Percentiles rank a stretch among this genome's conserved stretches.
Evolutionary conservation across 768 basidiomycete species (phyloP).

Genomic region (Kwoniella dejecticola): DNA sequence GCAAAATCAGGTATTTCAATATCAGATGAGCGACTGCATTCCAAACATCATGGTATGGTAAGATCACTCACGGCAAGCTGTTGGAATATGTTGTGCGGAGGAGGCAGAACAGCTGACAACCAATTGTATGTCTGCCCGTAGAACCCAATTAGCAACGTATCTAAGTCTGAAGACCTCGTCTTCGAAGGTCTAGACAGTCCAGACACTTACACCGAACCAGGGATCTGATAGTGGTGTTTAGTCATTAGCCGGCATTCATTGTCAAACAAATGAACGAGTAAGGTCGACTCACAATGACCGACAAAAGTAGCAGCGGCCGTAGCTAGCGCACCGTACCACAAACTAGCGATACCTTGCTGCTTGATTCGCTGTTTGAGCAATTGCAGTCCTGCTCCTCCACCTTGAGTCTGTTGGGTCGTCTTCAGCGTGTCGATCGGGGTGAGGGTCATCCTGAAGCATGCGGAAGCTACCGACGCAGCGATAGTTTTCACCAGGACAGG

Average conservation of each 20-base stretch:
- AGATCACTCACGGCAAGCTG: conserved; percentile 60
- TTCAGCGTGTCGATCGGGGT: conserved; percentile 93
- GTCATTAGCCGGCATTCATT: background rate
- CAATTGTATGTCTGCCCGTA: conserved; percentile 82
- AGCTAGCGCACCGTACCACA: conserved; percentile 90
- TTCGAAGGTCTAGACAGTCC: background rate
- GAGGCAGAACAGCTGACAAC: conserved; percentile 67
- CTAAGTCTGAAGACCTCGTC: conserved; percentile 10
- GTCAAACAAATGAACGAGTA: background rate
- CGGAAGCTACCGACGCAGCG: conserved; percentile 76
- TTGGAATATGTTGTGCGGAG: conserved; percentile 61
- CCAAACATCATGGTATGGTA: too few species aligned
- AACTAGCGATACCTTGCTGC: conserved; percentile 70
- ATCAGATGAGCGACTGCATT: too few species aligned
- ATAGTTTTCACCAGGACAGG: conserved; percentile 75
- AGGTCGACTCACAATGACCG: conserved; percentile 68
- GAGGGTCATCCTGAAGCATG: conserved; percentile 83
- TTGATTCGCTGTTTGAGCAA: conserved; percentile 71
- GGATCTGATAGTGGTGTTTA: conserved; percentile 40
- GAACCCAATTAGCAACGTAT: too few species aligned
- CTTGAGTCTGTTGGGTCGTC: conserved; percentile 93
- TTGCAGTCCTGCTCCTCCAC: conserved; percentile 64
- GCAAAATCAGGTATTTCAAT: too few species aligned
- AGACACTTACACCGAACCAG: conserved; percentile 51
- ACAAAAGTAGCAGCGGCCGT: conserved; percentile 93